phyloP scores from a whole-genome alignment of 2,329 filamentous ascomycete genomes.

The Colletotrichum sp. region DNA sequence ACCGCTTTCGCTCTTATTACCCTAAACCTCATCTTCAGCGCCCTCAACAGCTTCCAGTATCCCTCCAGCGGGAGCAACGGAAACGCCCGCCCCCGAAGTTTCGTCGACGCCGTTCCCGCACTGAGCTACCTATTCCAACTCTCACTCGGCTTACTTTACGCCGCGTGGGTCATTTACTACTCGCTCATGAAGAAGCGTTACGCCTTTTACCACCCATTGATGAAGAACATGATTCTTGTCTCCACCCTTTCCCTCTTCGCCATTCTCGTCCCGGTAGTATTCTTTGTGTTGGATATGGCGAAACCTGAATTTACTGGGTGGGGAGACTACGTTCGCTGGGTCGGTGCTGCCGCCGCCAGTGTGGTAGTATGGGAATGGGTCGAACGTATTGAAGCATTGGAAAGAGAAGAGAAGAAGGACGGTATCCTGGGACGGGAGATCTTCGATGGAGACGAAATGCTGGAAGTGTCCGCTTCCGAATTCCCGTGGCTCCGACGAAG shows the following conservation, averaged over 20 bases:
- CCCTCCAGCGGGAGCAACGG: slow-evolving; percentile 55
- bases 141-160: slow-evolving; percentile 84
- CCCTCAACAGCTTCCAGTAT: slow-evolving; percentile 83
- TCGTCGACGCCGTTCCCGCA: slow-evolving; percentile 89
- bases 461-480: slow-evolving; percentile 66
- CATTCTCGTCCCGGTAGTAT: slow-evolving; percentile 88
- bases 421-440: slow-evolving; percentile 90
- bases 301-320: slow-evolving; percentile 86
- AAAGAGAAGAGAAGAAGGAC: slow-evolving; percentile 92
- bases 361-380: slow-evolving; percentile 99
- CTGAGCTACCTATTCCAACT: slow-evolving; percentile 91
- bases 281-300: slow-evolving; percentile 90
- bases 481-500: slow-evolving; percentile 49
- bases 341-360: slow-evolving; percentile 91
- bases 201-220: slow-evolving; percentile 87
- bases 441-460: slow-evolving; percentile 93
- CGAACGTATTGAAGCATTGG: slow-evolving; percentile 88
- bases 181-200: slow-evolving; percentile 90
- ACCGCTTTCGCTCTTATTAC: slow-evolving; percentile 93
- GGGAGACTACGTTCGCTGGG: slow-evolving; percentile 96
- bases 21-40: slow-evolving; percentile 88
- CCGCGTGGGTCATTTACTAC: slow-evolving; percentile 94
- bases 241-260: slow-evolving; percentile 79
- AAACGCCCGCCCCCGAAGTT: slow-evolving; percentile 71
- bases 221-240: slow-evolving; percentile 87